phyloP scores from a whole-genome alignment of 805 yeast species.

The Clavispora asparagi region DNA sequence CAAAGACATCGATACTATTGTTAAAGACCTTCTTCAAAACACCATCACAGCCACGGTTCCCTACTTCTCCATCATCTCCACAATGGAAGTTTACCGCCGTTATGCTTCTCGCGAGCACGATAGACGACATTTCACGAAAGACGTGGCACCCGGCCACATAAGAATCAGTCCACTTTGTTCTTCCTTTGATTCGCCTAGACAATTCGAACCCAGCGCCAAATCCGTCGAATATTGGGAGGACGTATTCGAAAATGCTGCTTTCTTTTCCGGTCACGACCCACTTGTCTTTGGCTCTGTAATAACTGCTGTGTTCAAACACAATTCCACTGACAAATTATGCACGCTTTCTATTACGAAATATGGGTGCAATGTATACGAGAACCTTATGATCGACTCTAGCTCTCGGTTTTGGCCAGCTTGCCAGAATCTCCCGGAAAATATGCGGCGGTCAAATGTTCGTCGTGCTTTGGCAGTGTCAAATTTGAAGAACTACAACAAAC shows the following conservation, averaged over 20 bases:
- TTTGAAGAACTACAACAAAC: conserved; percentile 59
- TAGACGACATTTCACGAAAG: conserved; percentile 4
- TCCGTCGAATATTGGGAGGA: conserved; percentile 31
- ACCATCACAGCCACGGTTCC: background rate
- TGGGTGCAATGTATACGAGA: conserved; percentile 50
- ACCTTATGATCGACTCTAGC: conserved; percentile 13
- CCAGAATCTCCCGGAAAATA: conserved; percentile 51
- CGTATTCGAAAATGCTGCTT: conserved; percentile 45
- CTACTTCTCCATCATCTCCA: background rate
- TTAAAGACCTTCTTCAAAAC: background rate
- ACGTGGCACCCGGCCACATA: conserved; percentile 9
- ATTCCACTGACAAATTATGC: conserved; percentile 41
- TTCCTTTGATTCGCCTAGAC: conserved; percentile 15
- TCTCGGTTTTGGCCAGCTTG: conserved; percentile 80
- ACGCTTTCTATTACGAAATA: conserved; percentile 55
- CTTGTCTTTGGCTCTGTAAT: conserved; percentile 41
- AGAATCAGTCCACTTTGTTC: conserved; percentile 23
- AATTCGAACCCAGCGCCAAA: background rate
- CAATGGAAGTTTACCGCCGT: conserved; percentile 35
- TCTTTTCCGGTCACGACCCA: conserved; percentile 46
- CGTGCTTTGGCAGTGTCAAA: conserved; percentile 71
- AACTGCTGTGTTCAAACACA: conserved; percentile 48
- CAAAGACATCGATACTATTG: background rate
- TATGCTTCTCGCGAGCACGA: conserved; percentile 37
- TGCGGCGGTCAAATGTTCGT: conserved; percentile 55